Percentiles rank a stretch among this genome's conserved stretches.
Conservation (phyloP, 106 monocot species). For the Gastrodia elata region DNA sequence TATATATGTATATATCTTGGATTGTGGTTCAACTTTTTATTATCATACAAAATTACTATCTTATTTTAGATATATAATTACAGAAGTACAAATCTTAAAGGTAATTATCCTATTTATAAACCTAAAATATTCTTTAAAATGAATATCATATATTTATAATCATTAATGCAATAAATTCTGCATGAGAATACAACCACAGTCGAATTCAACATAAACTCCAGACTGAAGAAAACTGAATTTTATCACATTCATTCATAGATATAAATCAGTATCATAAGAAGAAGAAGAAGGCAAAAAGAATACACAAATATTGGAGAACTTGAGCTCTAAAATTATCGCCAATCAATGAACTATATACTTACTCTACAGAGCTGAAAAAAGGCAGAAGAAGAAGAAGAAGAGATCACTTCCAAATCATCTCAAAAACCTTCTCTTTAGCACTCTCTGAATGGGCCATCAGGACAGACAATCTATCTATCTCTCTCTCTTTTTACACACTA, state of each 20-base stretch:
- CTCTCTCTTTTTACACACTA: background rate
- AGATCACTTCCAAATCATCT: background rate
- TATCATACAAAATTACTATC: too few species aligned
- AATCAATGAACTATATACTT: background rate
- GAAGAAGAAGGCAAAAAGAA: background rate
- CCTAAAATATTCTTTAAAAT: too few species aligned
- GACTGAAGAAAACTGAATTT: background rate
- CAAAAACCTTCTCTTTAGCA: background rate
- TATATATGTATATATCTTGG: too few species aligned
- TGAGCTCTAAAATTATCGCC: background rate
- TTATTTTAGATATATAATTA: too few species aligned
- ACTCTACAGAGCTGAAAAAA: background rate
- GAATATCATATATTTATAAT: too few species aligned
- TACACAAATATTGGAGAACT: background rate
- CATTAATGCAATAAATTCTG: background rate
- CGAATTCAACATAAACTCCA: background rate
- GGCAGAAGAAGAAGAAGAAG: background rate
- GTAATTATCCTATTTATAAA: too few species aligned
- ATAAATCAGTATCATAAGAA: constrained; percentile 1
- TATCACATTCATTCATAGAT: background rate
- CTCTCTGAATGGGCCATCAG: background rate
- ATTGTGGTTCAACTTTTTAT: too few species aligned
- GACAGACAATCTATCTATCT: background rate
- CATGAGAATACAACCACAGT: background rate
- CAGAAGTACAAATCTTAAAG: too few species aligned